A percentile compares a stretch with the other conserved stretches of the same genome.
phyloP scores from a whole-genome alignment of 345 rosid species.

The Brassica cretica region DNA sequence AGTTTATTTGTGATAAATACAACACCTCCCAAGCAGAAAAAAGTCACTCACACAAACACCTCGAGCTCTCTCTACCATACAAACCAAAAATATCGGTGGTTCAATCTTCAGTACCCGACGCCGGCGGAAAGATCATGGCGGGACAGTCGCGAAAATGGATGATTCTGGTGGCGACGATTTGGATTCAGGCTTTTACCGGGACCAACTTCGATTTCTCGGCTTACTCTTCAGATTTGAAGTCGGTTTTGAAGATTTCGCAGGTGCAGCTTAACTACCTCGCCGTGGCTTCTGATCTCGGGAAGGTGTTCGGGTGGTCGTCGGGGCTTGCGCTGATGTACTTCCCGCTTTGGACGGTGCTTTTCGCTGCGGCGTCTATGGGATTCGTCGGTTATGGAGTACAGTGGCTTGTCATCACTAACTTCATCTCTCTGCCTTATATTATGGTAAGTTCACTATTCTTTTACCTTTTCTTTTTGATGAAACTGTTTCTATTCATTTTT shows the following conservation, averaged over 20 bases:
- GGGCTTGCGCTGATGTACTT: slow-evolving; percentile 82
- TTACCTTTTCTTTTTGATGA: not conserved
- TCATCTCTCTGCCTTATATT: slow-evolving; percentile 72
- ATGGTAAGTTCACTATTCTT: slow-evolving; percentile 48
- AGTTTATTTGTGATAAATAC: slow-evolving; percentile 3
- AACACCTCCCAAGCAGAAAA: not conserved
- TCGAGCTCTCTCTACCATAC: slow-evolving; percentile 33
- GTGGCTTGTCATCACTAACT: slow-evolving; percentile 66
- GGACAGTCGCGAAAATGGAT: slow-evolving; percentile 93
- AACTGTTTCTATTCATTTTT: not conserved
- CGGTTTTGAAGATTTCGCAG: slow-evolving; percentile 78
- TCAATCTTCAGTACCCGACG: not conserved
- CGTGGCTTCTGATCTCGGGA: slow-evolving; percentile 93
- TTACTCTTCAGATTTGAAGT: slow-evolving; percentile 47
- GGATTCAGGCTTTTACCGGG: slow-evolving; percentile 98
- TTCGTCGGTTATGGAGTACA: slow-evolving; percentile 80
- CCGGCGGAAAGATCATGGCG: slow-evolving; percentile 46
- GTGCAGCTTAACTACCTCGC: slow-evolving; percentile 89
- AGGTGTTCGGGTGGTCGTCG: slow-evolving; percentile 91
- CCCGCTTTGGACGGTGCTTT: slow-evolving; percentile 71
- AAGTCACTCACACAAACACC: slow-evolving; percentile 17
- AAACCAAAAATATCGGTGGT: not conserved
- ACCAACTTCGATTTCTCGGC: slow-evolving; percentile 80
- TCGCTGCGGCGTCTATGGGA: slow-evolving; percentile 86
- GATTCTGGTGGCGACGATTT: slow-evolving; percentile 85